phyloP scores from a whole-genome alignment of 257 asterid species.

The Coffea canephora region DNA sequence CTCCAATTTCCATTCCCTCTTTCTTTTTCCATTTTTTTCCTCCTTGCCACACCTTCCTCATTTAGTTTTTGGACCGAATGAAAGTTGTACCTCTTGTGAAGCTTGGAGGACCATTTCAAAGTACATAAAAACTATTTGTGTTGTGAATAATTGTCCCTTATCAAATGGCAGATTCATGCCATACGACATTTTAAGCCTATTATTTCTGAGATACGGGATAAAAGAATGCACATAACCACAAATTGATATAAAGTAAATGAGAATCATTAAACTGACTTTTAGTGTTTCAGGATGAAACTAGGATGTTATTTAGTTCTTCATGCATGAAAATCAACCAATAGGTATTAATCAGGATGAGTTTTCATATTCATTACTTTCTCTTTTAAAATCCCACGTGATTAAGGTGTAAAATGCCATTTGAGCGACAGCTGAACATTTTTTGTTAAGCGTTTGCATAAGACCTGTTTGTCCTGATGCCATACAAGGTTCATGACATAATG shows the following conservation, averaged over 20 bases:
- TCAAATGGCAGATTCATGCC: background rate
- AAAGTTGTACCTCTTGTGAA: background rate
- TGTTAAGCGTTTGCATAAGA: background rate
- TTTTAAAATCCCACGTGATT: background rate
- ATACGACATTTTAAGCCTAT: background rate
- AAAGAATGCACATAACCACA: background rate
- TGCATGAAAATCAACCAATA: background rate
- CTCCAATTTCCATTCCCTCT: background rate
- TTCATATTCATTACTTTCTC: background rate
- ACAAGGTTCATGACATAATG: too few species aligned
- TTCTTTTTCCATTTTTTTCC: background rate
- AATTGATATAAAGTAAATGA: background rate
- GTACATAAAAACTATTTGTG: background rate
- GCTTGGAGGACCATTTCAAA: background rate
- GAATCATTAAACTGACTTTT: background rate
- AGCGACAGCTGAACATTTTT: background rate
- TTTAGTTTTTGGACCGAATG: background rate
- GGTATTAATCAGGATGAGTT: background rate
- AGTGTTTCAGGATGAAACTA: background rate
- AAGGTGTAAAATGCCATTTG: background rate
- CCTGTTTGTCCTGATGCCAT: background rate
- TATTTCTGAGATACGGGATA: background rate
- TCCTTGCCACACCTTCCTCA: background rate
- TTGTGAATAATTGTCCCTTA: too few species aligned
- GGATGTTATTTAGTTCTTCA: background rate